A percentile compares a stretch with the other conserved stretches of the same genome.
Evolutionary conservation across 2,329 filamentous ascomycete species (phyloP).

Genomic region (Emergomyces pasteurianus): DNA sequence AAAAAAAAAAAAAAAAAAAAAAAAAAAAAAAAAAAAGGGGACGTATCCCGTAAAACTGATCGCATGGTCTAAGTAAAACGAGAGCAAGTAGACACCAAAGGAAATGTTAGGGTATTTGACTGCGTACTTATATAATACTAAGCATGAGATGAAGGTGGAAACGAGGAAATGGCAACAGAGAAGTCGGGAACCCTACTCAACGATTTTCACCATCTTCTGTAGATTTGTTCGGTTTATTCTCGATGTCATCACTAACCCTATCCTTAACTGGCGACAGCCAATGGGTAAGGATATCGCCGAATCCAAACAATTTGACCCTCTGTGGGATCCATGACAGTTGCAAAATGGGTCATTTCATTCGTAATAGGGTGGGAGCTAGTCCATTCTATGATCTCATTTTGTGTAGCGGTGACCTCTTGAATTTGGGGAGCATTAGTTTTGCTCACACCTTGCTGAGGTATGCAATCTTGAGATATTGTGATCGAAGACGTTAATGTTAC

Average conservation of each 20-base stretch:
- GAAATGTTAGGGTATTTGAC: neutral
- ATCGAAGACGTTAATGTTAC: neutral
- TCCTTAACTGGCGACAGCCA: neutral
- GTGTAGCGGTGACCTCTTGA: constrained; percentile 16
- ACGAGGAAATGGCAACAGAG: neutral
- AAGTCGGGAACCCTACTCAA: neutral
- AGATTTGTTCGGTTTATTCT: too few relatives aligned
- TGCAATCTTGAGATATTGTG: neutral
- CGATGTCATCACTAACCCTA: neutral
- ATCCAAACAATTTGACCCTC: constrained; percentile 38
- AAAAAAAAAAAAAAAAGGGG: too few relatives aligned
- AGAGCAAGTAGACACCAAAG: neutral
- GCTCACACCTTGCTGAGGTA: neutral
- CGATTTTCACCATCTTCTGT: too few relatives aligned
- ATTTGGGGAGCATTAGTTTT: neutral
- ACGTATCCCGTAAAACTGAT: too few relatives aligned
- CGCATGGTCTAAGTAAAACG: too few relatives aligned
- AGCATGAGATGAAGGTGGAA: neutral
- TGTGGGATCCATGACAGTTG: constrained; percentile 44
- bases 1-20: too few relatives aligned
- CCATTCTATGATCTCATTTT: constrained; percentile 35
- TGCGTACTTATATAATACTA: neutral
- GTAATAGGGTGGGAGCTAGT: constrained; percentile 41
- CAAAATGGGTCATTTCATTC: constrained; percentile 49
- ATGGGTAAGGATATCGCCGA: constrained; percentile 16